A percentile compares a stretch with the other conserved stretches of the same genome.
Evolutionary conservation across 169 alveolate genomes (phyloP).

Genomic region (Plasmodium chabaudi): DNA sequence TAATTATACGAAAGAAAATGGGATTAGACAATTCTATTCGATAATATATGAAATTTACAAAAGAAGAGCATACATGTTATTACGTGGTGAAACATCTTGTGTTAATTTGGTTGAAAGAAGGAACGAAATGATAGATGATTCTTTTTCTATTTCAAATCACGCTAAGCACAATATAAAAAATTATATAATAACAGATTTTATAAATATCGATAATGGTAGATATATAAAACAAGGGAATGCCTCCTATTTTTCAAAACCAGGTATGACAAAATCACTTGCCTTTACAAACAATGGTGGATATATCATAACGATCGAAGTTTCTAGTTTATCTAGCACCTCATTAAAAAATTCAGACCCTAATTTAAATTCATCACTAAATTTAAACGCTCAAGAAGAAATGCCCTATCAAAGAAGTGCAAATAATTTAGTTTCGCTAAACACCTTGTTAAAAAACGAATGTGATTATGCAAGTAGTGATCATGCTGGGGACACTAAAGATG

Average conservation of each 20-base stretch:
- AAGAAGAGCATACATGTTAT: conserved; percentile 90
- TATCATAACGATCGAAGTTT: conserved; percentile 92
- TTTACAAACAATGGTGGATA: conserved; percentile 96
- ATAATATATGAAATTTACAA: conserved; percentile 89
- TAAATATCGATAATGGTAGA: conserved; percentile 5
- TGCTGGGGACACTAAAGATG: no score
- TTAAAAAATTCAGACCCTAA: conserved; percentile 54
- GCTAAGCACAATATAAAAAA: no score
- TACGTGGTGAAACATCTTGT: conserved; percentile 78
- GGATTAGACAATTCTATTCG: conserved; percentile 91
- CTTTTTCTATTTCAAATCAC: no score
- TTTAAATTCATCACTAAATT: neutral
- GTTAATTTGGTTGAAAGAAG: neutral
- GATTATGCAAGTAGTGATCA: no score
- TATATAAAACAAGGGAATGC: neutral
- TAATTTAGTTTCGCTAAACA: no score
- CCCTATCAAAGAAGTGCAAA: no score
- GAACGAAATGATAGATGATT: neutral
- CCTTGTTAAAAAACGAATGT: no score
- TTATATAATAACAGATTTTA: neutral
- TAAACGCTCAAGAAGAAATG: no score
- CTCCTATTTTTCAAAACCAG: conserved; percentile 63
- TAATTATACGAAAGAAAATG: conserved; percentile 95
- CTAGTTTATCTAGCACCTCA: conserved; percentile 76
- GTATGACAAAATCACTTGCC: conserved; percentile 96